These are phyloP conservation scores for Physocladia obscura DNA, from an alignment of 192 early-diverging fungal species.

Conservation along the genomic window DNA sequence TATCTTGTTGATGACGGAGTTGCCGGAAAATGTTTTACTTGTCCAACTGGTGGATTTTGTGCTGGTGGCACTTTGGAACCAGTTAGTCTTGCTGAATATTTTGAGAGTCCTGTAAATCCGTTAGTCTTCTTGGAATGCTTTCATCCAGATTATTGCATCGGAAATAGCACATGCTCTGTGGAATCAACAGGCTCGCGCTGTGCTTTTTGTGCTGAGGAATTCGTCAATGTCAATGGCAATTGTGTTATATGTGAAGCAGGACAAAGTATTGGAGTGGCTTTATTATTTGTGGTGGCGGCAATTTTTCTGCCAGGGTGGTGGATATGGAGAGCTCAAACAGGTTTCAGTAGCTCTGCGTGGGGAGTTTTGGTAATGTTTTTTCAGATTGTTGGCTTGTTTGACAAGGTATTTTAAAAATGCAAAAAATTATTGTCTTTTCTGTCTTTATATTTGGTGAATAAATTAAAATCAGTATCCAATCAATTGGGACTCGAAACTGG, in stretches of 20 bases:
- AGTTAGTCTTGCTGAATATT: neutral
- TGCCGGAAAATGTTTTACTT: neutral
- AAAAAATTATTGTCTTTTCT: neutral
- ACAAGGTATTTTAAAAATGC: neutral
- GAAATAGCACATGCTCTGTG: conserved; percentile 5
- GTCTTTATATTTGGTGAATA: neutral
- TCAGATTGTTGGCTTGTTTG: conserved; percentile 20
- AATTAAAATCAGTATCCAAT: neutral
- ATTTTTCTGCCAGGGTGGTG: conserved; percentile 2
- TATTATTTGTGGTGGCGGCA: conserved; percentile 2
- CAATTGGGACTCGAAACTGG: conserved; percentile 17
- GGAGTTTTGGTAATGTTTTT: conserved; percentile 9
- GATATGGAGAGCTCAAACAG: conserved; percentile 16
- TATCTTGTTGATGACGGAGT: neutral
- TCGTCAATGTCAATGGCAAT: conserved; percentile 14
- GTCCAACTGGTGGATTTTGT: conserved; percentile 3
- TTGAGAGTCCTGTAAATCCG: neutral
- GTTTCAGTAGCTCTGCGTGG: neutral
- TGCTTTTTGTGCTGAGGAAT: conserved; percentile 23
- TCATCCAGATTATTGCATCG: neutral
- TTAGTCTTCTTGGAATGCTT: conserved; percentile 21
- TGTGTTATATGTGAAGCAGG: conserved; percentile 11
- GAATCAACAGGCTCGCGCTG: conserved; percentile 10
- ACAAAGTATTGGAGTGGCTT: conserved; percentile 18
- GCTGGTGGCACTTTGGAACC: neutral